Conservation (phyloP, 2,329 filamentous ascomycete species). For the Exophiala mesophila region DNA sequence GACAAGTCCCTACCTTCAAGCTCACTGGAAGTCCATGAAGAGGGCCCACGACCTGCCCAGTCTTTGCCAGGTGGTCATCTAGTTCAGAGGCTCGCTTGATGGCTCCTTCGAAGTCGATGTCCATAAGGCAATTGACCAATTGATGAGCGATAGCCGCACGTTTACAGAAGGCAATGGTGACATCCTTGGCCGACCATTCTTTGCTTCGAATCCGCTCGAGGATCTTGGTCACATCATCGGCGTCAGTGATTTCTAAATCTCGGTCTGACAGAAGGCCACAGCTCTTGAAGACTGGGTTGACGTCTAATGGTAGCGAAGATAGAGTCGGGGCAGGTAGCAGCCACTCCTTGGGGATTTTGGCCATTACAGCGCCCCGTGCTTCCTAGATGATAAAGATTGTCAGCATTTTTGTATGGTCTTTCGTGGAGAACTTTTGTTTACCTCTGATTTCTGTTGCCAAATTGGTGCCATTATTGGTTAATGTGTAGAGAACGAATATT, state of each 20-base stretch:
- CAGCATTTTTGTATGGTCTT: too few relatives aligned
- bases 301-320: not conserved
- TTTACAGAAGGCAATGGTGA: conserved; percentile 40
- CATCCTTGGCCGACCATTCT: conserved; percentile 19
- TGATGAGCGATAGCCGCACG: conserved; percentile 37
- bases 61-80: conserved; percentile 41
- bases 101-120: conserved; percentile 44
- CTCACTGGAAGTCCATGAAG: conserved; percentile 7
- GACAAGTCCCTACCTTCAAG: conserved; percentile 38
- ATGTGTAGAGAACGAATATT: too few relatives aligned
- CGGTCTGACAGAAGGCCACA: not conserved
- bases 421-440: too few relatives aligned
- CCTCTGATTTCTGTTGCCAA: too few relatives aligned
- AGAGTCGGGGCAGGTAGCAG: not conserved
- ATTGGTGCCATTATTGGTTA: too few relatives aligned
- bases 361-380: too few relatives aligned
- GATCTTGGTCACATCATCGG: not conserved
- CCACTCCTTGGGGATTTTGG: not conserved
- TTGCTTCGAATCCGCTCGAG: not conserved
- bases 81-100: conserved; percentile 54
- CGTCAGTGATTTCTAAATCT: conserved; percentile 1
- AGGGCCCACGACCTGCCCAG: conserved; percentile 37
- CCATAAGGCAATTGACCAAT: conserved; percentile 32
- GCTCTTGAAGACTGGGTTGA: not conserved
- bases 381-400: too few relatives aligned